Evolutionary conservation across 371 early-diverging fungal genomes (phyloP).

Genomic region (Cokeromyces recurvatus): DNA sequence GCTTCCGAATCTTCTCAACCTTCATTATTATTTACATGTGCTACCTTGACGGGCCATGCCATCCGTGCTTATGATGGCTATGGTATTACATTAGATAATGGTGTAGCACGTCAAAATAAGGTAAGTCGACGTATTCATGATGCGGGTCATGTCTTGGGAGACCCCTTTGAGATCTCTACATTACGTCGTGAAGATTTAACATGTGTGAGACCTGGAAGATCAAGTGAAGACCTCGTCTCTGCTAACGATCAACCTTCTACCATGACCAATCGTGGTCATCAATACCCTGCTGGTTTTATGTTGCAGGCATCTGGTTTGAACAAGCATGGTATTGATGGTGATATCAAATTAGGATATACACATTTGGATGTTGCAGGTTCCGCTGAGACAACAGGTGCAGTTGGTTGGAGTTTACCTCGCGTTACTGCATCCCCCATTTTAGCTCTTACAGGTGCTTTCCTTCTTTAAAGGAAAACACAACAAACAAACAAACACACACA

Average conservation of each 20-base stretch:
- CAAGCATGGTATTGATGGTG: conserved; percentile 61
- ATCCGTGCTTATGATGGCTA: conserved; percentile 78
- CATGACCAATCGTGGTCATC: conserved; percentile 79
- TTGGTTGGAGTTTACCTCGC: conserved; percentile 66
- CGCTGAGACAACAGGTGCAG: conserved; percentile 59
- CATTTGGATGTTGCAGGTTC: conserved; percentile 87
- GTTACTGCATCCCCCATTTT: conserved; percentile 78
- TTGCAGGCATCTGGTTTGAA: conserved; percentile 74
- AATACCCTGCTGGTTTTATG: conserved; percentile 87
- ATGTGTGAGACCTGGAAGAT: conserved; percentile 57
- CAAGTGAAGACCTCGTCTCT: conserved; percentile 81
- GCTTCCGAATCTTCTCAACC: conserved; percentile 49
- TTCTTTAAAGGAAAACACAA: conserved; percentile 1
- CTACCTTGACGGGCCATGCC: conserved; percentile 87
- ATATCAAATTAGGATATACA: conserved; percentile 70
- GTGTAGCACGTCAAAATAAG: conserved; percentile 66
- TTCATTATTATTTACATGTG: conserved; percentile 73
- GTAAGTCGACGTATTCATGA: conserved; percentile 61
- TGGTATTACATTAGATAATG: conserved; percentile 76
- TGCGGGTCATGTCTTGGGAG: conserved; percentile 71
- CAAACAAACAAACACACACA: too few relatives aligned
- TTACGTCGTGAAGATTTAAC: conserved; percentile 80
- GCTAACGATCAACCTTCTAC: conserved; percentile 72
- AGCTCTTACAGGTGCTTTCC: conserved; percentile 72
- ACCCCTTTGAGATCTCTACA: conserved; percentile 81